Conservation (phyloP, 2,329 filamentous ascomycete species). For the Tetracladium maxilliforme region DNA sequence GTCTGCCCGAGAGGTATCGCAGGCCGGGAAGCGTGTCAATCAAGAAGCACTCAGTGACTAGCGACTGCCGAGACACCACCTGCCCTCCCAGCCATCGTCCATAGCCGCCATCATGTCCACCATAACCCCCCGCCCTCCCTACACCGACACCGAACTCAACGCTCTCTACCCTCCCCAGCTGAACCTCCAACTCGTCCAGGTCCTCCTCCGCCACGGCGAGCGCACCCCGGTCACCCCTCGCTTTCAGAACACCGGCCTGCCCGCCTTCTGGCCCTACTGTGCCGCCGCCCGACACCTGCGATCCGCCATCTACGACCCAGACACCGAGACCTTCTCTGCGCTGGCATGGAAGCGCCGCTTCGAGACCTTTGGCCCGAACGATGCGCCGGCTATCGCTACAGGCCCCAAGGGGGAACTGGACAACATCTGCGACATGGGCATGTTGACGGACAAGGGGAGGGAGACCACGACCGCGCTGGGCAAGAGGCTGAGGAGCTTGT, state of each 20-base stretch:
- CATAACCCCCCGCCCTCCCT: slow-evolving; percentile 58
- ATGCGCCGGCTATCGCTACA: slow-evolving; percentile 53
- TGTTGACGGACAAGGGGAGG: slow-evolving; percentile 62
- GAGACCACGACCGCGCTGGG: slow-evolving; percentile 59
- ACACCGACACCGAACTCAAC: slow-evolving; percentile 66
- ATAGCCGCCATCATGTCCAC: slow-evolving; percentile 68
- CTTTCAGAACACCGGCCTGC: slow-evolving; percentile 65
- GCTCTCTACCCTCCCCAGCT: slow-evolving; percentile 68
- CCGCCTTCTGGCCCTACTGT: slow-evolving; percentile 80
- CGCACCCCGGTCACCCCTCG: slow-evolving; percentile 78
- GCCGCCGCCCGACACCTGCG: slow-evolving; percentile 57
- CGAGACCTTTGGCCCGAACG: slow-evolving; percentile 63
- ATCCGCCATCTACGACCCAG: slow-evolving; percentile 37
- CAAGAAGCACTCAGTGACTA: too few species aligned
- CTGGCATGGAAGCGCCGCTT: slow-evolving; percentile 54
- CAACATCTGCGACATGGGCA: slow-evolving; percentile 63
- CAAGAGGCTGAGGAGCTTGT: slow-evolving; percentile 51
- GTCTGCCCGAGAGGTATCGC: too few species aligned
- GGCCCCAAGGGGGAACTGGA: slow-evolving; percentile 61
- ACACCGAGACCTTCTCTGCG: slow-evolving; percentile 17
- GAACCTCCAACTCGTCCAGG: slow-evolving; percentile 78
- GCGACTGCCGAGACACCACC: too few species aligned
- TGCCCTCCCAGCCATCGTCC: too few species aligned
- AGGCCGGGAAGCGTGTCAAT: too few species aligned
- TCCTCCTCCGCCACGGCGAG: slow-evolving; percentile 67